A percentile compares a stretch with the other conserved stretches of the same genome.
phyloP scores from a whole-genome alignment of 192 early-diverging fungal species.

The Coemansia reversa region DNA sequence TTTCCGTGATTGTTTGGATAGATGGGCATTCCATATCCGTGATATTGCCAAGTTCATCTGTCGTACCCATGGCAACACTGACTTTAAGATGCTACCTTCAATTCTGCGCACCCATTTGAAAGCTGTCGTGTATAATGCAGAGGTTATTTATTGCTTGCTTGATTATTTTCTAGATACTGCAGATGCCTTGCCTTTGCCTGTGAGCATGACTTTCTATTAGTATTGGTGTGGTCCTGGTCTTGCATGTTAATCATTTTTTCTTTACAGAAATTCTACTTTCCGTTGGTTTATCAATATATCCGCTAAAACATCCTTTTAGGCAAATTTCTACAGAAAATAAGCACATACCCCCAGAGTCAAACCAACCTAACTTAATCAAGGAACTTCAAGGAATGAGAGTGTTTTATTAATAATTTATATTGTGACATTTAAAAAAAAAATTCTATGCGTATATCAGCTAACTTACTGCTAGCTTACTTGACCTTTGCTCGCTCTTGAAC shows the following conservation, averaged over 20 bases:
- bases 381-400: too few species aligned
- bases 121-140: slow-evolving; percentile 25
- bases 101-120: slow-evolving; percentile 17
- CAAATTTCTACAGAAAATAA: too few species aligned
- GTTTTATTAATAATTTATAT: too few species aligned
- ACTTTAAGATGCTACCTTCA: slow-evolving; percentile 38
- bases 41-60: slow-evolving; percentile 57
- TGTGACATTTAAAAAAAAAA: too few species aligned
- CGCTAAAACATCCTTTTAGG: too few species aligned
- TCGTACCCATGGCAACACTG: slow-evolving; percentile 61
- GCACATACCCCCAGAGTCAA: too few species aligned
- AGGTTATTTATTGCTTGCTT: slow-evolving; percentile 38
- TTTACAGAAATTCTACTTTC: too few species aligned
- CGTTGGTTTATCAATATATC: too few species aligned
- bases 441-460: too few species aligned
- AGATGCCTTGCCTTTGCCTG: slow-evolving; percentile 27
- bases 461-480: neutral
- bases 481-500: slow-evolving; percentile 21
- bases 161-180: slow-evolving; percentile 21
- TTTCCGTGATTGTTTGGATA: slow-evolving; percentile 63
- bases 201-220: slow-evolving; percentile 45
- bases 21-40: slow-evolving; percentile 59
- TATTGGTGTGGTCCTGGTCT: too few species aligned
- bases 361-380: too few species aligned
- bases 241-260: too few species aligned